These are phyloP conservation scores for Bombardia bombarda DNA, from an alignment of 495 filamentous ascomycete species.

Conservation along the genomic window DNA sequence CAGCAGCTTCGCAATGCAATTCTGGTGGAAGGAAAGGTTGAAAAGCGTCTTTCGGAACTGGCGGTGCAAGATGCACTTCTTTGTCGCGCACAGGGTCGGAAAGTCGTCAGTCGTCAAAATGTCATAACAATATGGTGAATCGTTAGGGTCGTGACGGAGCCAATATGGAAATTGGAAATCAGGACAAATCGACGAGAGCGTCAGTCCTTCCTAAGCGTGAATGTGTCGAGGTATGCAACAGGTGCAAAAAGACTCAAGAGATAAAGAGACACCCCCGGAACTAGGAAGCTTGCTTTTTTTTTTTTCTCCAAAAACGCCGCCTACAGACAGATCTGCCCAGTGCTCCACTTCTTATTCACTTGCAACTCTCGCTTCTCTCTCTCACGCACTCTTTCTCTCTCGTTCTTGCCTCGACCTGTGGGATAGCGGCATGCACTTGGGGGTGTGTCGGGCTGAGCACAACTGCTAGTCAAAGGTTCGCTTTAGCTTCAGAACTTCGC, in stretches of 20 bases:
- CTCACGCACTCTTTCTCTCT: not conserved
- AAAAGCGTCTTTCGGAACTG: too few species aligned
- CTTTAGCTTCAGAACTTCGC: slow-evolving; percentile 14
- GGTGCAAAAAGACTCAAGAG: not conserved
- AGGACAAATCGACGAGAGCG: too few species aligned
- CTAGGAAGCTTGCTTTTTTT: not conserved
- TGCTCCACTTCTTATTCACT: not conserved
- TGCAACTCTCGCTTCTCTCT: not conserved
- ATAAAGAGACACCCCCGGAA: not conserved
- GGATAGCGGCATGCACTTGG: slow-evolving; percentile 4
- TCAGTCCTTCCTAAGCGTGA: not conserved
- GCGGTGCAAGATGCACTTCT: too few species aligned
- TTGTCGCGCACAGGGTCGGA: too few species aligned
- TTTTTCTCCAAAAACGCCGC: not conserved
- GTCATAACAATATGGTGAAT: too few species aligned
- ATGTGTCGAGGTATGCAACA: not conserved
- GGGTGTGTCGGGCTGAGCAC: slow-evolving; percentile 10
- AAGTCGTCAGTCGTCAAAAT: too few species aligned
- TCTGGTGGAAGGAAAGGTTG: too few species aligned
- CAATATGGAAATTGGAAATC: too few species aligned
- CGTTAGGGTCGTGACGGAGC: too few species aligned
- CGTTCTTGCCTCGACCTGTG: not conserved
- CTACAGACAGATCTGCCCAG: not conserved
- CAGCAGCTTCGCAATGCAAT: too few species aligned
- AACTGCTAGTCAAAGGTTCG: slow-evolving; percentile 15